Evolutionary conservation across 345 rosid genomes (phyloP).

Genomic region (Gynandropsis gynandra): DNA sequence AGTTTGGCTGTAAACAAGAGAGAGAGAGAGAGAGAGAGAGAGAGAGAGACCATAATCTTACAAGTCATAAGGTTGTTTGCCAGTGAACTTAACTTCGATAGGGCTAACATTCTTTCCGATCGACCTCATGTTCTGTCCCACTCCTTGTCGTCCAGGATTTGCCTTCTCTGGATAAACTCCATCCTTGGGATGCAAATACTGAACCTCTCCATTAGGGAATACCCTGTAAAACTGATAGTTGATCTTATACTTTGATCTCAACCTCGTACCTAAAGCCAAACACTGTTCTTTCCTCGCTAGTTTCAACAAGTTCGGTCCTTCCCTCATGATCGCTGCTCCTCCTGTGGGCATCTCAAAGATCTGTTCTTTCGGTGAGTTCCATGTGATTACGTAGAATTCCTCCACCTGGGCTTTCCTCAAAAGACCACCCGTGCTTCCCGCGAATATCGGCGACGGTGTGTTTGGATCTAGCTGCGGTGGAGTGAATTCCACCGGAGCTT

Average conservation of each 20-base stretch:
- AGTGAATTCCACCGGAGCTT: conserved; percentile 78
- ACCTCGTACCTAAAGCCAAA: conserved; percentile 78
- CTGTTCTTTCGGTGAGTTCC: conserved; percentile 92
- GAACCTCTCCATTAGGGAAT: conserved; percentile 89
- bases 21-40: no score
- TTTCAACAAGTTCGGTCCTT: conserved; percentile 88
- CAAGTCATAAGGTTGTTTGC: conserved; percentile 82
- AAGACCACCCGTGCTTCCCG: conserved; percentile 84
- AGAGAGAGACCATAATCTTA: no score
- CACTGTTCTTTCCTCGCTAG: conserved; percentile 95
- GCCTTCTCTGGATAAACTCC: conserved; percentile 97
- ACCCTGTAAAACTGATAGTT: conserved; percentile 93
- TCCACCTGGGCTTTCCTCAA: conserved; percentile 79
- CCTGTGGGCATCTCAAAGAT: conserved; percentile 96
- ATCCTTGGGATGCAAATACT: conserved; percentile 89
- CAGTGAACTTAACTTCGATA: conserved; percentile 91
- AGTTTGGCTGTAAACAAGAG: no score
- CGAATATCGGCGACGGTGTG: conserved; percentile 90
- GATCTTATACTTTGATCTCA: conserved; percentile 96
- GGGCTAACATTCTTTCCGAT: conserved; percentile 88
- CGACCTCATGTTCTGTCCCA: conserved; percentile 72
- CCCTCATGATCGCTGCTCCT: conserved; percentile 92
- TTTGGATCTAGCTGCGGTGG: conserved; percentile 73
- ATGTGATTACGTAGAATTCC: conserved; percentile 88
- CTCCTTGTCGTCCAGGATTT: conserved; percentile 78